Base-by-base conservation (phyloP, 208 protist species). In the Leishmania martiniquensis region DNA sequence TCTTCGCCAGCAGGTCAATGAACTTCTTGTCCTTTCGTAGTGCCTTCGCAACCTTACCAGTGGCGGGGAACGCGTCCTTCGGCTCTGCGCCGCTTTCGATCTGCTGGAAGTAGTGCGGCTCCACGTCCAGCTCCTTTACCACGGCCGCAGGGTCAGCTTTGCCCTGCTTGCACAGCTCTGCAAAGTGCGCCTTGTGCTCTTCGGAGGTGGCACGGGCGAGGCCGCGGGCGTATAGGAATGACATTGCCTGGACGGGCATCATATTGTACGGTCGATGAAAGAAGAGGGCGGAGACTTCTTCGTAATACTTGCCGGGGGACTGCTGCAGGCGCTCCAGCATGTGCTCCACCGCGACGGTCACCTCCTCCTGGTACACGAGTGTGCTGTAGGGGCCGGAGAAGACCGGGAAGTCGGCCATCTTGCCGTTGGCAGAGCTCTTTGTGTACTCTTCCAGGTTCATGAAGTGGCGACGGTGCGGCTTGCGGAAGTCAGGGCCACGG, bases 221-320 rank as follows among this genome's bases (percentile, higher is more conserved):
- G 54, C 87, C 94, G 59, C 94, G 91, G 45, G 89, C 85, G 87
- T 96, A 97, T 34, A 97, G 87, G 77, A 96, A 96, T 60, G 88
- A 91, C 90, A 96, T 96, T 66, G 94, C 94, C 81, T 97, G 92
- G 75, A 97, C 93, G 15, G 94, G 94, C 94, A 97, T 97, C 94
- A 97, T 96, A 83, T 96, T 92, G 85, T 97, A 97, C 39, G 94
- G 94, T 70, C 94, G 94, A 81, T 97, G 94, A 83, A 97, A 96
- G 88, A 97, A 97, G 76, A 97, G 86, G 44, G 88, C 91, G 49
- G 90, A 67, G 77, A 97, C 89, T 44, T 93, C 87, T 72, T 97
- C 90, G 85, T 96, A 97, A 85, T 95, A 97, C 78, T 94, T 89
- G 65, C 90, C 89, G 4, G 94, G 87, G 25, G 82, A 68, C 69